Evolutionary conservation across 352 stramenopile genomes (phyloP).

Genomic region (Aphanomyces astaci): DNA sequence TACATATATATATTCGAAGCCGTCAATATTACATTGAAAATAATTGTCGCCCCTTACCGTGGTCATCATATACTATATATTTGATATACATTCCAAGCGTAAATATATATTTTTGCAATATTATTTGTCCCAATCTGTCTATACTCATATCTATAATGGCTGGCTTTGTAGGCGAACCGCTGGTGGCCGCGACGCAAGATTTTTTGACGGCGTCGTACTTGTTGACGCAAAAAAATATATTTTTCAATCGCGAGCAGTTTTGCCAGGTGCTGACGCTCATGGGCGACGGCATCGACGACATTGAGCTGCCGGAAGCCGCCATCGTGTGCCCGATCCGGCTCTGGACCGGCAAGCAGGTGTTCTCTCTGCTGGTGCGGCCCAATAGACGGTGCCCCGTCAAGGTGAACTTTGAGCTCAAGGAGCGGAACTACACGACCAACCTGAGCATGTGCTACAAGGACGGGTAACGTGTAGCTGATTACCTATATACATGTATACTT

Average conservation of each 20-base stretch:
- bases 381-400: conserved; percentile 80
- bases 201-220: conserved; percentile 99
- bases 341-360: conserved; percentile 99
- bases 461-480: too few relatives aligned
- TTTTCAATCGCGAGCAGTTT: conserved; percentile 97
- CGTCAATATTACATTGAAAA: too few relatives aligned
- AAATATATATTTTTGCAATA: too few relatives aligned
- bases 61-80: too few relatives aligned
- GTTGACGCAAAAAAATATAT: conserved; percentile 97
- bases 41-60: too few relatives aligned
- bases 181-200: conserved; percentile 98
- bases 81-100: too few relatives aligned
- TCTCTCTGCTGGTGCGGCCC: conserved; percentile 77
- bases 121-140: too few relatives aligned
- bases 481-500: too few relatives aligned
- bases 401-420: conserved; percentile 85
- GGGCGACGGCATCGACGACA: conserved; percentile 92
- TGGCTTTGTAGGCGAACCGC: conserved; percentile 76
- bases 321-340: conserved; percentile 75
- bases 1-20: too few relatives aligned
- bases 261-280: conserved; percentile 93
- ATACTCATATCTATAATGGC: too few relatives aligned
- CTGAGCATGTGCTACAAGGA: conserved; percentile 98
- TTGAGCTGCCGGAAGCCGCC: conserved; percentile 76
- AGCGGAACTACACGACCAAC: conserved; percentile 94